Base-by-base conservation (phyloP, 495 filamentous ascomycete genomes). In the Neurospora africana region DNA sequence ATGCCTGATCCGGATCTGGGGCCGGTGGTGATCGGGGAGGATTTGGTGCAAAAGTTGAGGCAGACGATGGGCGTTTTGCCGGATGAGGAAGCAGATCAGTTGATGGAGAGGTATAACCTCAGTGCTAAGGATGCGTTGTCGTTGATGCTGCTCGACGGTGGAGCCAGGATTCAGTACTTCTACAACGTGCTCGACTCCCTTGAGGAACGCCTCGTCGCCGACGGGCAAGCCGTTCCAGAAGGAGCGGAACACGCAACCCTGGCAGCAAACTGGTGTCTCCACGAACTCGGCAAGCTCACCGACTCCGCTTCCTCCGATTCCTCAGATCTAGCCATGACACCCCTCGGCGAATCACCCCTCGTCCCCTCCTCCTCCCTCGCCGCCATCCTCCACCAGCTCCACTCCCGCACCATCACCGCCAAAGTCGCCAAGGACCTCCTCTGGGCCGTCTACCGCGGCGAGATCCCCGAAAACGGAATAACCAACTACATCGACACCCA, bases 1-100 rank as follows among this genome's bases (percentile, higher is more conserved):
- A 98, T 99, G 96, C 95, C 95, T 1, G 95, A 99, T 79, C 93
- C 95, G 3, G 95, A 99, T 80, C 82, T 99, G 11, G 87, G 86
- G 0, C 92, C 96, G 0, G 83, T 99, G 11, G 77, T 92, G 5
- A 90, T 99, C 74, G 90, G 88, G 15, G 74, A 86, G 47, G 89
- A 92, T 61, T 83, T 98, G 6, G 81, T 97, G 47, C 0, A 6
- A 1, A 23, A 21, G 23, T 21, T 98, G 11, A 79, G 77, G 9
- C 73, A 81, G 5, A 88, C 81, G 0, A 82, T 96, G 53, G 93
- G 93, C 0, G 79, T 82, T 13, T 79, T 91, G 17, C 92, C 94
- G 0, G 94, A 97, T 73, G 82, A 88, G 39, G 85, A 91, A 15
- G 76, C 95, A 1, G 79, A 84, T 17, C 78, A 86, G 67, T 84